Conservation (phyloP, 208 protist species). For the Zelonia costaricensis region DNA sequence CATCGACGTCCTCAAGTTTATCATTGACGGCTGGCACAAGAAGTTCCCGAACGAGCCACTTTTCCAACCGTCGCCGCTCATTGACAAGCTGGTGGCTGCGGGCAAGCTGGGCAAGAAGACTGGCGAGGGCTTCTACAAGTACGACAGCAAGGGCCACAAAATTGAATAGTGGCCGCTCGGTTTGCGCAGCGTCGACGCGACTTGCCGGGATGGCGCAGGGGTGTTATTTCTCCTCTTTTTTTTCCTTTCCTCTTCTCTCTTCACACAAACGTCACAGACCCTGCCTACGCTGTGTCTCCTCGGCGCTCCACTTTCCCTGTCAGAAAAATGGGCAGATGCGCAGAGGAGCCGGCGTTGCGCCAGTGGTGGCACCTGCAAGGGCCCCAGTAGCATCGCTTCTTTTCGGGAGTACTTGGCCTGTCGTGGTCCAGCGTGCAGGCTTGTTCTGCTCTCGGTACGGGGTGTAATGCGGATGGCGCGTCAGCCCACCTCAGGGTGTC, state of each 20-base stretch:
- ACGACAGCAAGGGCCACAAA: conserved; percentile 38
- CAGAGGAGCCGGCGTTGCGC: too few relatives aligned
- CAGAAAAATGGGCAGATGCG: too few relatives aligned
- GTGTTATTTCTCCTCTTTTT: neutral
- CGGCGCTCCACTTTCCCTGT: too few relatives aligned
- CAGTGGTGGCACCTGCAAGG: too few relatives aligned
- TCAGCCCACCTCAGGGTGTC: neutral
- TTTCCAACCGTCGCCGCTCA: conserved; percentile 58
- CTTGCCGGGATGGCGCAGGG: neutral
- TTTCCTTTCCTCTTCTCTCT: conserved; percentile 9
- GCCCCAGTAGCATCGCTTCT: too few relatives aligned
- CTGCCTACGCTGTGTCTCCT: too few relatives aligned
- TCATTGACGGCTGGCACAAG: conserved; percentile 74
- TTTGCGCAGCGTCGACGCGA: too few relatives aligned
- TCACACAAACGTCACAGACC: too few relatives aligned
- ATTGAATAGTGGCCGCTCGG: conserved; percentile 11
- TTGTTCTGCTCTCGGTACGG: too few relatives aligned
- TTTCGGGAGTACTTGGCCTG: too few relatives aligned
- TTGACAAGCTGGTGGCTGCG: conserved; percentile 55
- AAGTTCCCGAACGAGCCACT: conserved; percentile 57
- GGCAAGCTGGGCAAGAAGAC: conserved; percentile 89
- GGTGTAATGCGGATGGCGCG: too few relatives aligned
- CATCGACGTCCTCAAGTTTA: conserved; percentile 70
- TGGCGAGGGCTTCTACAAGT: conserved; percentile 90
- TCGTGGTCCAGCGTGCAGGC: too few relatives aligned